Evolutionary conservation across 768 basidiomycete genomes (phyloP).

Genomic region (Sistotremastrum suecicum): DNA sequence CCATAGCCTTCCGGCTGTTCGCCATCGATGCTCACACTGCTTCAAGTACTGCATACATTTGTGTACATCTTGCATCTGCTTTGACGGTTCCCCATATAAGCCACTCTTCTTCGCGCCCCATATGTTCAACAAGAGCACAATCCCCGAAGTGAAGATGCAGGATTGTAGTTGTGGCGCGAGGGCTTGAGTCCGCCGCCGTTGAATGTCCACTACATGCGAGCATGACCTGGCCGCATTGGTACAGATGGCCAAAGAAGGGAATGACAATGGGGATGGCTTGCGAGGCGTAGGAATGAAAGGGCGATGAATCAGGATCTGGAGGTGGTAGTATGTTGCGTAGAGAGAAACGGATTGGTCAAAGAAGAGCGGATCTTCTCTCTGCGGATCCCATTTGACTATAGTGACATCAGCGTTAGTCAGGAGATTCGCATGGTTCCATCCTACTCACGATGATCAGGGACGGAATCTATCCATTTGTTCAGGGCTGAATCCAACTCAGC

Average conservation of each 20-base stretch:
- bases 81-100: slow-evolving; percentile 26
- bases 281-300: slow-evolving; percentile 59
- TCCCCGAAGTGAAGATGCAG: slow-evolving; percentile 30
- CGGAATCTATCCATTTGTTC: slow-evolving; percentile 55
- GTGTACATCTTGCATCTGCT: slow-evolving; percentile 46
- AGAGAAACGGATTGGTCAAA: slow-evolving; percentile 48
- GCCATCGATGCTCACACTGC: slow-evolving; percentile 22
- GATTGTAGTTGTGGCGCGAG: slow-evolving; percentile 22
- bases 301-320: slow-evolving; percentile 64
- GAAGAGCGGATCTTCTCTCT: slow-evolving; percentile 21
- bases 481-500: slow-evolving; percentile 58
- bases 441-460: slow-evolving; percentile 43
- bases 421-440: neutral
- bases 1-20: slow-evolving; percentile 35
- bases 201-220: slow-evolving; percentile 53
- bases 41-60: slow-evolving; percentile 42
- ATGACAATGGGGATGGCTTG: slow-evolving; percentile 32
- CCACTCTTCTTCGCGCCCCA: slow-evolving; percentile 45
- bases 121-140: slow-evolving; percentile 51
- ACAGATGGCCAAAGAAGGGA: slow-evolving; percentile 63
- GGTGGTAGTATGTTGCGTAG: slow-evolving; percentile 42
- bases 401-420: neutral
- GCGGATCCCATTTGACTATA: slow-evolving; percentile 29
- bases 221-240: slow-evolving; percentile 72
- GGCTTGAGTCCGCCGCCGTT: slow-evolving; percentile 18